Percentiles rank a stretch among this genome's conserved stretches.
Evolutionary conservation across 2,329 filamentous ascomycete species (phyloP).

Genomic region (Eutypa lata): DNA sequence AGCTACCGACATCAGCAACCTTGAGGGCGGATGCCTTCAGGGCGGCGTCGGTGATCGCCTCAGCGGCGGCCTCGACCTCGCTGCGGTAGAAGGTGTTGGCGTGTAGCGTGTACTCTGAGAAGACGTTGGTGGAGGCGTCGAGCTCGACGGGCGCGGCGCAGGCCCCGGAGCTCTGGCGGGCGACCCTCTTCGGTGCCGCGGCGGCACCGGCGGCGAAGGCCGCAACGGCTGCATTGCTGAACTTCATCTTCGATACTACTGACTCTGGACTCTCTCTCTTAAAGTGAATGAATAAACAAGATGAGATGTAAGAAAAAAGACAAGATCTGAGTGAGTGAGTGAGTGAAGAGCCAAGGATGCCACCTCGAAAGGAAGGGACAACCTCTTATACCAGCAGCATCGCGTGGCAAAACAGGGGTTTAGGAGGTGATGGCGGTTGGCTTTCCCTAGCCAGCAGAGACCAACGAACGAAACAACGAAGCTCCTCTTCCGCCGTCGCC

Average conservation of each 20-base stretch:
- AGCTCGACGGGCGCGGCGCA: constrained; percentile 26
- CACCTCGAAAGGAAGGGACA: constrained; percentile 6
- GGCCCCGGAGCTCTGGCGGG: constrained; percentile 17
- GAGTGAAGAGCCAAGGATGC: constrained; percentile 7
- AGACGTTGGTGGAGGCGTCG: constrained; percentile 29
- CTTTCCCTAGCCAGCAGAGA: no score
- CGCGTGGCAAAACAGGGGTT: not conserved
- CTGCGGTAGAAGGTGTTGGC: constrained; percentile 28
- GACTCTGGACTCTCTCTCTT: not conserved
- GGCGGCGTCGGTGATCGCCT: constrained; percentile 35
- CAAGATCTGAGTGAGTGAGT: constrained; percentile 7
- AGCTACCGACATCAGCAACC: constrained; percentile 52
- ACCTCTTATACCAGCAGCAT: constrained; percentile 24
- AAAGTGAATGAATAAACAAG: no score
- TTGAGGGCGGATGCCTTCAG: constrained; percentile 52
- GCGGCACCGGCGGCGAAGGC: constrained; percentile 25
- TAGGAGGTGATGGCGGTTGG: not conserved
- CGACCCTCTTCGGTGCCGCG: constrained; percentile 21
- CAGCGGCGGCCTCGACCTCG: constrained; percentile 26
- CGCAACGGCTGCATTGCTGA: constrained; percentile 21
- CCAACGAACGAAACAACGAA: constrained; percentile 3
- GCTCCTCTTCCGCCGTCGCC: not conserved
- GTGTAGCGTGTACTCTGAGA: constrained; percentile 26
- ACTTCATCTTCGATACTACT: constrained; percentile 27
- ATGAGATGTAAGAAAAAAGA: no score